These are phyloP conservation scores for Tylopilus plumbeoviolaceoides DNA, from an alignment of 768 basidiomycete genomes.

Conservation along the genomic window DNA sequence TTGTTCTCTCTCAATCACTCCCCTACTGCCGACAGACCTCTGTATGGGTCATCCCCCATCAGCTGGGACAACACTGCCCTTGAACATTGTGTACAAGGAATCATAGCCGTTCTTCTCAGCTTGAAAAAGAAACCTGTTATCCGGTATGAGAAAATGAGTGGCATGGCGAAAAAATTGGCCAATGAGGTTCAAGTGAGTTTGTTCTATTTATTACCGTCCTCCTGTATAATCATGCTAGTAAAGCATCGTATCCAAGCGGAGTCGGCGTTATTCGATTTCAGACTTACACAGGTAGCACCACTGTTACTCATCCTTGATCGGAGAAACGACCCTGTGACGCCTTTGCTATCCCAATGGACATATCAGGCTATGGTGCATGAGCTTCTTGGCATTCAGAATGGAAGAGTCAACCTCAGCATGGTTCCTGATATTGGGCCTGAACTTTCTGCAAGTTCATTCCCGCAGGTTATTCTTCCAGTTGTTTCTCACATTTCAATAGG, in stretches of 20 bases:
- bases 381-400: slow-evolving; percentile 88
- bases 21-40: slow-evolving; percentile 55
- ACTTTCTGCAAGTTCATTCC: slow-evolving; percentile 56
- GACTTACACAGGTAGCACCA: slow-evolving; percentile 83
- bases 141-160: slow-evolving; percentile 89
- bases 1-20: slow-evolving; percentile 84
- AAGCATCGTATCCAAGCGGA: slow-evolving; percentile 81
- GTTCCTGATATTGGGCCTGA: slow-evolving; percentile 88
- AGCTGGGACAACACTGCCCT: slow-evolving; percentile 74
- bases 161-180: slow-evolving; percentile 88
- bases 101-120: slow-evolving; percentile 84
- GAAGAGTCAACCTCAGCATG: slow-evolving; percentile 77
- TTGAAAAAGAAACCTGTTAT: slow-evolving; percentile 95
- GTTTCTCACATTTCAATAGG: slow-evolving; percentile 44
- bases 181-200: slow-evolving; percentile 70
- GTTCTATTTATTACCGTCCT: background rate
- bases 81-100: slow-evolving; percentile 72
- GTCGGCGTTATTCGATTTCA: slow-evolving; percentile 86
- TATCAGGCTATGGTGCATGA: slow-evolving; percentile 99
- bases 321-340: slow-evolving; percentile 95
- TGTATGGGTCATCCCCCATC: slow-evolving; percentile 71
- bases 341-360: slow-evolving; percentile 95
- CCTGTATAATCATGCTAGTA: slow-evolving; percentile 5
- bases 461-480: slow-evolving; percentile 1
- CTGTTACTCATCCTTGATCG: slow-evolving; percentile 90